Evolutionary conservation across 108 stramenopile species (phyloP).

Genomic region (Fistulifera pelliculosa): DNA sequence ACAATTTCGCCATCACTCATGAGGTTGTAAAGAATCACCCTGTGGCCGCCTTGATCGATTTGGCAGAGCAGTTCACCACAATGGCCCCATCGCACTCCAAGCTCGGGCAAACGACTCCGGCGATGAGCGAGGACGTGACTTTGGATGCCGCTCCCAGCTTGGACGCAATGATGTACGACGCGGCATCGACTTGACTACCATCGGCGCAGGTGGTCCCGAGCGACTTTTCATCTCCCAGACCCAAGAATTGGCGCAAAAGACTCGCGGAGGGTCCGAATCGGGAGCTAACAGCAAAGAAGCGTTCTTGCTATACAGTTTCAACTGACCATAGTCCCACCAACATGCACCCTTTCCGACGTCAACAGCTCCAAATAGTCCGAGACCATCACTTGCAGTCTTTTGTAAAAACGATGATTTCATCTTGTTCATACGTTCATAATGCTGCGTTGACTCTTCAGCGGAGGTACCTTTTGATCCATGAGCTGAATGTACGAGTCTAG

Average conservation of each 20-base stretch:
- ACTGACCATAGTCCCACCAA: slow-evolving; percentile 99
- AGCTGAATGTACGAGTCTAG: slow-evolving; percentile 75
- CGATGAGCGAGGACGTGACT: slow-evolving; percentile 65
- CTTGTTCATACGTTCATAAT: slow-evolving; percentile 77
- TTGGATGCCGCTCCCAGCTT: slow-evolving; percentile 29
- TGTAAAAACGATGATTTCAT: slow-evolving; percentile 65
- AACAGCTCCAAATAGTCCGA: slow-evolving; percentile 95
- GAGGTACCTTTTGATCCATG: slow-evolving; percentile 87
- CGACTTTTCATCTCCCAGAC: slow-evolving; percentile 31
- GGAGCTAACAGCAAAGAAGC: slow-evolving; percentile 50
- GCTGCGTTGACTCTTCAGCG: slow-evolving; percentile 46
- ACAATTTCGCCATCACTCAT: slow-evolving; percentile 80
- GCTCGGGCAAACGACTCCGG: slow-evolving; percentile 59
- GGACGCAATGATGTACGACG: slow-evolving; percentile 55
- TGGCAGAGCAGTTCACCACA: slow-evolving; percentile 94
- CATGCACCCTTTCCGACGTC: slow-evolving; percentile 92
- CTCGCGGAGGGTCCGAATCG: slow-evolving; percentile 70
- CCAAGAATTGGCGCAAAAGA: slow-evolving; percentile 77
- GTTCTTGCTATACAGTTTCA: slow-evolving; percentile 91
- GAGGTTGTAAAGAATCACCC: slow-evolving; percentile 92
- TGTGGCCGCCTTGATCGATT: slow-evolving; percentile 84
- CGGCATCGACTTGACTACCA: slow-evolving; percentile 7
- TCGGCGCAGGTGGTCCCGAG: slow-evolving; percentile 7
- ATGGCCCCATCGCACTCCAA: slow-evolving; percentile 88
- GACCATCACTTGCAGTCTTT: slow-evolving; percentile 1